A percentile compares a stretch with the other conserved stretches of the same genome.
These are phyloP conservation scores for Dictyostelium brefeldianum DNA, from an alignment of 78 protist genomes.

Conservation along the genomic window DNA sequence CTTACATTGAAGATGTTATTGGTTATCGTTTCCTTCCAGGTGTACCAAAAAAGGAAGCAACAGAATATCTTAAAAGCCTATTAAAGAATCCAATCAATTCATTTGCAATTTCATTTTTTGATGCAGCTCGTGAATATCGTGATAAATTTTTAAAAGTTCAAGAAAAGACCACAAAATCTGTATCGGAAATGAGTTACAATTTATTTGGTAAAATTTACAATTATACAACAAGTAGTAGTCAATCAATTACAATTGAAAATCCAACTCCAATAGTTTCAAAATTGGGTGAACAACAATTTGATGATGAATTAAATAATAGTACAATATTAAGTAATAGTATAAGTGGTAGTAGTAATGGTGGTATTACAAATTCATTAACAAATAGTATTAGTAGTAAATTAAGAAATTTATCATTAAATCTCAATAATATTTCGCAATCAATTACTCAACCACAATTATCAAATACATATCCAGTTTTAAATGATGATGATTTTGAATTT, in stretches of 20 bases:
- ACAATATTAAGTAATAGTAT: background rate
- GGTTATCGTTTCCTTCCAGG: constrained; percentile 61
- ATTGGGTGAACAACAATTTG: background rate
- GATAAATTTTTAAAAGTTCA: constrained; percentile 13
- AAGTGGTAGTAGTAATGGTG: background rate
- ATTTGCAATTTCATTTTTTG: constrained; percentile 10
- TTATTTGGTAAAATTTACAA: background rate
- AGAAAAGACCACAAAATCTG: constrained; percentile 14
- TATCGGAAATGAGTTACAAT: background rate
- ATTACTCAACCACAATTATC: background rate
- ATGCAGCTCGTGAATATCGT: background rate
- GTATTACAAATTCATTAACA: background rate
- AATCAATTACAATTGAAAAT: background rate
- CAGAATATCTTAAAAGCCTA: background rate
- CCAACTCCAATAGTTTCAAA: too few relatives aligned
- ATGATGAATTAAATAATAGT: background rate
- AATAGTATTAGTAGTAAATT: background rate
- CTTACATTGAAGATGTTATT: constrained; percentile 42
- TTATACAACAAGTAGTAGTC: background rate
- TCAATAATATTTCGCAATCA: background rate
- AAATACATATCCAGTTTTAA: background rate
- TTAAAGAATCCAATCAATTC: background rate
- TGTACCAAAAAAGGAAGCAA: constrained; percentile 15
- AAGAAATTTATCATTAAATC: too few relatives aligned
- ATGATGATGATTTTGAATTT: background rate